Evolutionary conservation across 1,284 basidiomycete species (phyloP).

Genomic region (Ceratobasidium sp.): DNA sequence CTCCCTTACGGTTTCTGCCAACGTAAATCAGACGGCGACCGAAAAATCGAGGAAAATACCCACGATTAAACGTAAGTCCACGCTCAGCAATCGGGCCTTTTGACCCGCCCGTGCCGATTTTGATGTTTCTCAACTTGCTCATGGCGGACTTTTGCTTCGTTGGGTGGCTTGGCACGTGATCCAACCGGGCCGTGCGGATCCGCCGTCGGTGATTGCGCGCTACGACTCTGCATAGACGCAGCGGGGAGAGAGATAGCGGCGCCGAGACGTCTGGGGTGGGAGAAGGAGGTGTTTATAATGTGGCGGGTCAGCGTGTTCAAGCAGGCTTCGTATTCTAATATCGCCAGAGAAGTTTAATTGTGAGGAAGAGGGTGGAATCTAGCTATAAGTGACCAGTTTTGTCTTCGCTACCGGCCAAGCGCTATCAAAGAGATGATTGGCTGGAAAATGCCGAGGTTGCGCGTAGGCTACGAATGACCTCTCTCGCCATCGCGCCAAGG

Average conservation of each 20-base stretch:
- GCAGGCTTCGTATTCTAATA: background rate
- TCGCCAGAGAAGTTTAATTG: background rate
- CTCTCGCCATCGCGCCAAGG: background rate
- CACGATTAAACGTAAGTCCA: slow-evolving; percentile 38
- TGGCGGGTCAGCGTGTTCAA: background rate
- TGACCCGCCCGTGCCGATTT: slow-evolving; percentile 1
- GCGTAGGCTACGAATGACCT: no score
- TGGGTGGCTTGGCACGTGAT: slow-evolving; percentile 8
- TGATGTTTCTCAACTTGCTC: slow-evolving; percentile 1
- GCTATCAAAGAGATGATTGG: no score
- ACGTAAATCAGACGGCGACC: background rate
- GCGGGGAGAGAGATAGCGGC: background rate
- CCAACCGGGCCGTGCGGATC: background rate
- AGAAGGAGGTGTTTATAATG: slow-evolving; percentile 10
- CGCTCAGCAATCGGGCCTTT: background rate
- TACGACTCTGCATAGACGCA: slow-evolving; percentile 17
- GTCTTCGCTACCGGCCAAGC: no score
- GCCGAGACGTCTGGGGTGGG: slow-evolving; percentile 10
- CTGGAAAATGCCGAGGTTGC: no score
- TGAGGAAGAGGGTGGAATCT: background rate
- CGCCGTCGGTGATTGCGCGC: background rate
- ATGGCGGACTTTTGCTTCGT: background rate
- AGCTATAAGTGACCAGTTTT: no score
- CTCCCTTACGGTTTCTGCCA: slow-evolving; percentile 35
- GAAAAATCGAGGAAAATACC: background rate